Percentiles rank a stretch among this genome's conserved stretches.
Conservation (phyloP, 768 basidiomycete species). For the Dioszegia crocea region DNA sequence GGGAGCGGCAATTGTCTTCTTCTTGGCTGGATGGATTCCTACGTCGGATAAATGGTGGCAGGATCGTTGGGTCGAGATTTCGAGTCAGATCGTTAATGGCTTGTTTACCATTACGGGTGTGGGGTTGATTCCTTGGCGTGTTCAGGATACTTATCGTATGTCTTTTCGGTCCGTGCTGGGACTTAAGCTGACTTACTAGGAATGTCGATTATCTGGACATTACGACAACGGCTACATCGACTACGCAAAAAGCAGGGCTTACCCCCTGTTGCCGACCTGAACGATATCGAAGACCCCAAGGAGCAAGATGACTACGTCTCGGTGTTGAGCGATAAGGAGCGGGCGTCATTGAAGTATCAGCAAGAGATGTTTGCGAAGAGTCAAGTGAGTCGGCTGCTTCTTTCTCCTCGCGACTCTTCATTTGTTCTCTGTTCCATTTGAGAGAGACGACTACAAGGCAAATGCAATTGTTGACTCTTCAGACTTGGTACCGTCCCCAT, state of each 20-base stretch:
- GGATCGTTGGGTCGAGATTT: slow-evolving; percentile 65
- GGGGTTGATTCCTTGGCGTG: slow-evolving; percentile 69
- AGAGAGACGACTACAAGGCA: no score
- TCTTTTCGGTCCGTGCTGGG: no score
- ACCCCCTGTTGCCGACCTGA: slow-evolving; percentile 65
- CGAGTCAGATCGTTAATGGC: slow-evolving; percentile 66
- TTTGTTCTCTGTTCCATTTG: no score
- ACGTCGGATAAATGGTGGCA: slow-evolving; percentile 65
- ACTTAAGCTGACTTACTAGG: slow-evolving; percentile 52
- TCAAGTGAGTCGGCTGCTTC: slow-evolving; percentile 28
- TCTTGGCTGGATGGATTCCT: slow-evolving; percentile 65
- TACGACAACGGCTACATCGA: slow-evolving; percentile 60
- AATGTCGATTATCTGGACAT: slow-evolving; percentile 68
- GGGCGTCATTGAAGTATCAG: slow-evolving; percentile 41
- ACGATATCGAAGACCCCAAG: slow-evolving; percentile 74
- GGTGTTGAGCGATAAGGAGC: slow-evolving; percentile 48
- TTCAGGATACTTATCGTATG: slow-evolving; percentile 70
- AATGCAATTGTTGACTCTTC: slow-evolving; percentile 51
- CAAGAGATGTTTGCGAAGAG: slow-evolving; percentile 47
- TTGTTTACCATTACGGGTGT: slow-evolving; percentile 77
- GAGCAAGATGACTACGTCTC: slow-evolving; percentile 44
- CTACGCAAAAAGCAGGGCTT: slow-evolving; percentile 63
- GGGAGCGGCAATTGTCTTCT: slow-evolving; percentile 71
- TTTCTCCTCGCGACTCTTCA: background rate
- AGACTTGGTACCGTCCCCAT: slow-evolving; percentile 84